phyloP scores from a whole-genome alignment of 176 grass and related monocot species.

The Miscanthus lutarioriparius region DNA sequence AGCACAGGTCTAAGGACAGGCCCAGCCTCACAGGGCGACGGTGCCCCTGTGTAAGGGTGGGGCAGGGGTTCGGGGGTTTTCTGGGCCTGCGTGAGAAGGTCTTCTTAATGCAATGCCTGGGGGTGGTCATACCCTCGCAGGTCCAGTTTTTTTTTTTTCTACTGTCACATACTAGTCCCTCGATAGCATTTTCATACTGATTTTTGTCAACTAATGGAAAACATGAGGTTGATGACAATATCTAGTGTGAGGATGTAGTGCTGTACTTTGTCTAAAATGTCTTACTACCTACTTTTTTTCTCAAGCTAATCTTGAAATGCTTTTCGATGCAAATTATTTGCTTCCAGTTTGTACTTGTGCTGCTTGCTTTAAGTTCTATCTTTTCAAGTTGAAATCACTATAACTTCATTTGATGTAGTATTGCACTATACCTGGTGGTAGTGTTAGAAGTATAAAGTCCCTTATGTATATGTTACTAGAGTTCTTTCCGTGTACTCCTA shows the following conservation, averaged over 20 bases:
- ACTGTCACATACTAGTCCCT: not conserved
- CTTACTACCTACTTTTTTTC: not conserved
- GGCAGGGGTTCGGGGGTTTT: too few relatives aligned
- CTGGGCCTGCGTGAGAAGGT: too few relatives aligned
- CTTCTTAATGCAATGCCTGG: too few relatives aligned
- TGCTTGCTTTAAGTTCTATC: not conserved
- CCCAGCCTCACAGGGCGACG: too few relatives aligned
- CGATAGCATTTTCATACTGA: not conserved
- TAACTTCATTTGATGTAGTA: not conserved
- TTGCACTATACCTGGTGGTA: not conserved
- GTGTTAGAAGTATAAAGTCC: not conserved
- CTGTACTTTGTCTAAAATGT: not conserved
- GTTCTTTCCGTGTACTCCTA: not conserved
- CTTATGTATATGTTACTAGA: not conserved
- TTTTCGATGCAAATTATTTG: constrained; percentile 8
- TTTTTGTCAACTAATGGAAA: not conserved
- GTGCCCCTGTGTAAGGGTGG: too few relatives aligned
- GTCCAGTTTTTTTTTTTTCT: constrained; percentile 21
- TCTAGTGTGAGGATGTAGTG: not conserved
- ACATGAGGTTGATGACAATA: not conserved
- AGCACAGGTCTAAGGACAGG: too few relatives aligned
- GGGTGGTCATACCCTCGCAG: too few relatives aligned
- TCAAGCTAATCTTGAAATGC: not conserved
- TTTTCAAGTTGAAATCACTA: not conserved
- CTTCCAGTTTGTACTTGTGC: constrained; percentile 17